These are phyloP conservation scores for Esteya vermicola DNA, from an alignment of 2,329 filamentous ascomycete genomes.

Conservation along the genomic window DNA sequence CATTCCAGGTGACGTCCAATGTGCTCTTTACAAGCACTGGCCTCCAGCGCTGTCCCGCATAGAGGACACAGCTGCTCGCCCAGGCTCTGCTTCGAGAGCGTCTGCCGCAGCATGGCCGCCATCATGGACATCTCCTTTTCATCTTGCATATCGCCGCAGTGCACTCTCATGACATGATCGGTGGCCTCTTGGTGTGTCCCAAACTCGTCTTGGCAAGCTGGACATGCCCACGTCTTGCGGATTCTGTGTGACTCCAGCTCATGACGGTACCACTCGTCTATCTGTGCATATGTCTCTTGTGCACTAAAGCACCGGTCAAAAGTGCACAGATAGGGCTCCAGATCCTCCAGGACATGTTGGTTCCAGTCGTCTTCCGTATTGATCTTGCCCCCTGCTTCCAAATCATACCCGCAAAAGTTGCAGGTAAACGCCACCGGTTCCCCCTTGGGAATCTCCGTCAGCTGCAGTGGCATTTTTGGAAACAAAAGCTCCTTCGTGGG, in stretches of 20 bases:
- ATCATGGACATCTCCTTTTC: conserved; percentile 5
- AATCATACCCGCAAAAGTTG: conserved; percentile 8
- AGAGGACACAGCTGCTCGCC: conserved; percentile 6
- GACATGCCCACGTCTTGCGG: conserved; percentile 6
- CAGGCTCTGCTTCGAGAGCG: conserved; percentile 2
- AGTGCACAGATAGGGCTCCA: conserved; percentile 10
- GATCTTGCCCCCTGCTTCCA: conserved; percentile 7
- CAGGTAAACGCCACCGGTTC: conserved; percentile 7
- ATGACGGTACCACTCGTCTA: conserved; percentile 10
- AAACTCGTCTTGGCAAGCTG: conserved; percentile 9
- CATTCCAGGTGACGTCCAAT: conserved; percentile 8
- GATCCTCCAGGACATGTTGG: conserved; percentile 7
- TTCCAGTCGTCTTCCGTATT: conserved; percentile 7
- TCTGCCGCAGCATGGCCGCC: conserved; percentile 5
- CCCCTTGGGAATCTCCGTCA: conserved; percentile 2
- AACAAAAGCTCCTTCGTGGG: conserved; percentile 1
- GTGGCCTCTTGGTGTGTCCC: conserved; percentile 5
- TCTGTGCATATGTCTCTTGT: conserved; percentile 6
- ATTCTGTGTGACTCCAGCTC: conserved; percentile 9
- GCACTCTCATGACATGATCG: conserved; percentile 3
- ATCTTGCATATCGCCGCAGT: conserved; percentile 3
- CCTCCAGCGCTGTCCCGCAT: conserved; percentile 5
- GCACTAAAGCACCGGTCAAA: conserved; percentile 10
- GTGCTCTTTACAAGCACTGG: conserved; percentile 6
- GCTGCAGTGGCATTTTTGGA: conserved; percentile 3